phyloP scores from a whole-genome alignment of 2,329 filamentous ascomycete genomes.

The Zymoseptoria brevis region DNA sequence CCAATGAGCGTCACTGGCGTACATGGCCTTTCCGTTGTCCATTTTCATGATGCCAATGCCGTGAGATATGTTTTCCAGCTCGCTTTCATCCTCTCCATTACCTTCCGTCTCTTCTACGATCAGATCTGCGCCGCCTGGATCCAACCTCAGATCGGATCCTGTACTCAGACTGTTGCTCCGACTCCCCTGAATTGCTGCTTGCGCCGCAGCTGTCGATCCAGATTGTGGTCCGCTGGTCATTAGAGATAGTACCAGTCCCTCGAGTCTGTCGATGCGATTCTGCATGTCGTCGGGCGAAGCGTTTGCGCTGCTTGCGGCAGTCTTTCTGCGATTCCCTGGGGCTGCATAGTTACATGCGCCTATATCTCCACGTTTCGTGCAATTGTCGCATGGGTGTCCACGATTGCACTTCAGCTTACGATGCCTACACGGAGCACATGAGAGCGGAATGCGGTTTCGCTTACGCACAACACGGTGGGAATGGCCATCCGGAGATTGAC shows the following conservation, averaged over 20 bases:
- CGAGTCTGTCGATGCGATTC: constrained; percentile 90
- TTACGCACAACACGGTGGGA: constrained; percentile 85
- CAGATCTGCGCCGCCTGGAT: constrained; percentile 52
- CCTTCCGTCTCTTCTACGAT: constrained; percentile 45
- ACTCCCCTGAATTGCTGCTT: constrained; percentile 45
- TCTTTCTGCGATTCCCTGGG: constrained; percentile 64
- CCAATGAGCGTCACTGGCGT: constrained; percentile 46
- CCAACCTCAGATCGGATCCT: constrained; percentile 35
- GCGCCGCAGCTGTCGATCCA: constrained; percentile 49
- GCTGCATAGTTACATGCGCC: constrained; percentile 76
- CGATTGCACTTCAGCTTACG: constrained; percentile 98
- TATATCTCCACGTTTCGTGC: constrained; percentile 76
- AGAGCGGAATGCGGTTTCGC: constrained; percentile 83
- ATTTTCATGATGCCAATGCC: constrained; percentile 48
- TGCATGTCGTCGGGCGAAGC: constrained; percentile 90
- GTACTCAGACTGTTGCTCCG: constrained; percentile 33
- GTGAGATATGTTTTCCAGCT: constrained; percentile 48
- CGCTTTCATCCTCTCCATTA: constrained; percentile 49
- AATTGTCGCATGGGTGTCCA: constrained; percentile 85
- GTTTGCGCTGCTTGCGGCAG: constrained; percentile 21
- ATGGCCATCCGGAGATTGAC: constrained; percentile 69
- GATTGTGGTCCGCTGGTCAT: constrained; percentile 74
- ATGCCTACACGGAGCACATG: constrained; percentile 82
- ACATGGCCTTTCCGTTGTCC: constrained; percentile 41
- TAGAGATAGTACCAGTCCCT: constrained; percentile 81